Evolutionary conservation across 768 basidiomycete genomes (phyloP).

Genomic region (Leccinum broughii): DNA sequence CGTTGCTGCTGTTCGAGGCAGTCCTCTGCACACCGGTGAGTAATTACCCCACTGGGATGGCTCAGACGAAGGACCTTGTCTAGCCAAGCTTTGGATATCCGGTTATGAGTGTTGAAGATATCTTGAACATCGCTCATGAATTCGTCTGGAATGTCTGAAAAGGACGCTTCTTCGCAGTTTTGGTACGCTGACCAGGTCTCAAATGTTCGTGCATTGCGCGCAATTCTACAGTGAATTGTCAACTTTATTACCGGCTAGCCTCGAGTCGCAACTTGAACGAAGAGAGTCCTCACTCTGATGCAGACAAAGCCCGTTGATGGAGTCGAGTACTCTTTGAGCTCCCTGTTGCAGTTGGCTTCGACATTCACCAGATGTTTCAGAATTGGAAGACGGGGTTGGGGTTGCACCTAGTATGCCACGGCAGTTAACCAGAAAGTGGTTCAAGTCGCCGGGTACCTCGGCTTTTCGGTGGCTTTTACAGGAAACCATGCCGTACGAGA

Average conservation of each 20-base stretch:
- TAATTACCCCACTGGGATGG: not conserved
- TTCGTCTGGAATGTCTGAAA: constrained; percentile 43
- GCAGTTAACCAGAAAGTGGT: constrained; percentile 1
- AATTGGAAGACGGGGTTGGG: not conserved
- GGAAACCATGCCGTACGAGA: not conserved
- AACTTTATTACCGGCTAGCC: not conserved
- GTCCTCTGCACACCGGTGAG: constrained; percentile 11
- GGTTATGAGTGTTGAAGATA: constrained; percentile 40
- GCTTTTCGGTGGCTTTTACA: not conserved
- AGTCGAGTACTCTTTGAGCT: constrained; percentile 14
- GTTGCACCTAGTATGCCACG: not conserved
- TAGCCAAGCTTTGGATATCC: constrained; percentile 44
- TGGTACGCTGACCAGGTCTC: constrained; percentile 54
- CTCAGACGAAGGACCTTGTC: constrained; percentile 34
- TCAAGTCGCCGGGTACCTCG: constrained; percentile 3
- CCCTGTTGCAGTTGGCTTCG: constrained; percentile 17
- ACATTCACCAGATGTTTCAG: constrained; percentile 14
- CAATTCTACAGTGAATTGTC: constrained; percentile 39
- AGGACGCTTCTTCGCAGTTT: constrained; percentile 49
- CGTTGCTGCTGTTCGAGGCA: constrained; percentile 7
- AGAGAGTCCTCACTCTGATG: constrained; percentile 42
- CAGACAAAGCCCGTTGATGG: constrained; percentile 41
- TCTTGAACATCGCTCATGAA: constrained; percentile 36
- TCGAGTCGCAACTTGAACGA: not conserved
- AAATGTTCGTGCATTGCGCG: constrained; percentile 47